Evolutionary conservation across 1,284 basidiomycete genomes (phyloP), one percentile per base, ranked within the genome.

Genomic region (Omphalotus olearius): DNA sequence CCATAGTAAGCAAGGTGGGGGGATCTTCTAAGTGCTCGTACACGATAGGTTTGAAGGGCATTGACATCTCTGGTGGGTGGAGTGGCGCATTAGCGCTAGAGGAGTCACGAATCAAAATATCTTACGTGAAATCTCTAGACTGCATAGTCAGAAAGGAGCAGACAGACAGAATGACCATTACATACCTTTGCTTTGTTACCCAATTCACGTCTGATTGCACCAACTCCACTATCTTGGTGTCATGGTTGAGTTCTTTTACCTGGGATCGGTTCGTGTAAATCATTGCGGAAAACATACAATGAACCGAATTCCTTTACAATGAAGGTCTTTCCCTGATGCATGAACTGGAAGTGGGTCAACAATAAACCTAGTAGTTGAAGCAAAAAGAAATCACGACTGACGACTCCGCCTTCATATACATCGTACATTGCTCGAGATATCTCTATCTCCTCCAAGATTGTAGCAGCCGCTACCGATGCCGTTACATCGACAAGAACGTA

Each of bases 391-490:
- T 7, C 25, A 36, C 6, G 9, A 72, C 80, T 47, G 65, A 87
- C 86, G 58, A 89, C 80, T 9, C 79, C 85, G n/a, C 86, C 87
- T 66, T 89, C 83, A 59, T 89, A 86, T 23, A 91, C 73, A 66
- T 95, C 92, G 56, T 94, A 95, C 55, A 94, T 72, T 0, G 91
- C 91, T 23, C 93, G 73, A 23, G 89, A 91, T 35, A 86, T 67
- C 67, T 96, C 93, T n/a, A 94, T 75, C 63, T 95, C 91, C 68
- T 96, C 93, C 23, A 96, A 64, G 20, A 92, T 74, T 40, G 68
- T 73, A 2, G 77, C 73, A 5, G 73, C 71, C 49, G 67, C 62
- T 56, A 70, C 65, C 0, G 70, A 56, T 36, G 69, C 73, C 1
- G 77, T 81, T 39, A 89, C 64, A 60, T 93, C 87, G 10, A 94